Evolutionary conservation across 2,329 filamentous ascomycete species (phyloP).

Genomic region (Dactylonectria macrodidyma): DNA sequence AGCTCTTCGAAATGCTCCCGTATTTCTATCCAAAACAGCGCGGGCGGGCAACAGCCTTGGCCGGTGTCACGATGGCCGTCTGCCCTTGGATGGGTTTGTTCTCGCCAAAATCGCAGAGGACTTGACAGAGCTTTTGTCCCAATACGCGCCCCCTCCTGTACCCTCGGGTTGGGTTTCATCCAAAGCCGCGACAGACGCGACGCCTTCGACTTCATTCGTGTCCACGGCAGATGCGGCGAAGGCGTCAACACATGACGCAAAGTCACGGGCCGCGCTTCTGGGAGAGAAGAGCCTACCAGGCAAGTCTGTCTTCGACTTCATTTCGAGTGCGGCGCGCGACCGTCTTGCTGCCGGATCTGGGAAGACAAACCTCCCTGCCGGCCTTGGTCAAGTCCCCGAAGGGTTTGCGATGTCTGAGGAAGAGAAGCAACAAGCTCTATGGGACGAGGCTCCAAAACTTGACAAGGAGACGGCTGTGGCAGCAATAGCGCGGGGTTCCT

Average conservation of each 20-base stretch:
- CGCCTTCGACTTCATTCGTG: slow-evolving; percentile 58
- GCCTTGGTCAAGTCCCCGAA: slow-evolving; percentile 79
- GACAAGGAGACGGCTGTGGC: slow-evolving; percentile 78
- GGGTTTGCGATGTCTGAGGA: slow-evolving; percentile 75
- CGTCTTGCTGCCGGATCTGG: slow-evolving; percentile 83
- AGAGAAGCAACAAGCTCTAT: slow-evolving; percentile 71
- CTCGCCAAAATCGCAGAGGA: slow-evolving; percentile 70
- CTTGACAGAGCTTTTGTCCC: slow-evolving; percentile 47
- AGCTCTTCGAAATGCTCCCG: slow-evolving; percentile 74
- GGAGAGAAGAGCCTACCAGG: slow-evolving; percentile 85
- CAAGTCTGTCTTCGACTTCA: slow-evolving; percentile 96
- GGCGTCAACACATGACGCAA: slow-evolving; percentile 81
- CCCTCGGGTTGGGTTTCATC: slow-evolving; percentile 82
- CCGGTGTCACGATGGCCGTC: slow-evolving; percentile 86
- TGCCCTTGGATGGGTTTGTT: slow-evolving; percentile 86
- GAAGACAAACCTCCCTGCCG: slow-evolving; percentile 82
- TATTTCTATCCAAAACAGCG: slow-evolving; percentile 78
- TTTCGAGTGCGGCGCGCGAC: slow-evolving; percentile 83
- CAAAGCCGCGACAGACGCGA: slow-evolving; percentile 53
- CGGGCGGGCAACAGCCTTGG: slow-evolving; percentile 53
- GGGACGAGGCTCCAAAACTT: slow-evolving; percentile 73
- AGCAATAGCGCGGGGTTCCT: slow-evolving; percentile 75
- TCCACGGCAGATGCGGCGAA: slow-evolving; percentile 86
- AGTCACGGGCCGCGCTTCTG: slow-evolving; percentile 82
- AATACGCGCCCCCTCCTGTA: slow-evolving; percentile 76